Percentiles rank a stretch among this genome's conserved stretches.
These are phyloP conservation scores for Tuber melanosporum DNA, from an alignment of 495 filamentous ascomycete species.

Conservation along the genomic window DNA sequence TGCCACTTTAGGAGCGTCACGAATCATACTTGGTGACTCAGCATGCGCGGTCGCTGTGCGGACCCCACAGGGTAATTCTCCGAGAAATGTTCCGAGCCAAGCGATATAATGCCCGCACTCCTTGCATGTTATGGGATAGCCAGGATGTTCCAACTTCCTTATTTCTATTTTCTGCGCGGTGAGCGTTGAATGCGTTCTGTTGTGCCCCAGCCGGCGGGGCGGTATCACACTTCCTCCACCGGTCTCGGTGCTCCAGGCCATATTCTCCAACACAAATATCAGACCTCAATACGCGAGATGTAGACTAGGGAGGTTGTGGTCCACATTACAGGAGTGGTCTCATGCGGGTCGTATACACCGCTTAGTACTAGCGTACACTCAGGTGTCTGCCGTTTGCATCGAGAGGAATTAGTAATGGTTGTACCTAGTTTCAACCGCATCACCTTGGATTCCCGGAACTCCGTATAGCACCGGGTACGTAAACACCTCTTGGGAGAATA, in stretches of 20 bases:
- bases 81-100: background rate
- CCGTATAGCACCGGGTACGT: background rate
- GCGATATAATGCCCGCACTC: background rate
- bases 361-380: background rate
- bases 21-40: conserved; percentile 1
- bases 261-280: background rate
- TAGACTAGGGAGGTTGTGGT: background rate
- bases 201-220: background rate
- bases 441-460: background rate
- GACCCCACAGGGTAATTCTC: background rate
- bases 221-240: background rate
- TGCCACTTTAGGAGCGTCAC: background rate
- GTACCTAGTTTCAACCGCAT: background rate
- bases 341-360: background rate
- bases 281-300: background rate
- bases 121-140: background rate
- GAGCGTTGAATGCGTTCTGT: background rate
- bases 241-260: background rate
- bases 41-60: background rate
- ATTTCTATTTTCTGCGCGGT: background rate
- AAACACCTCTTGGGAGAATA: background rate
- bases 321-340: background rate
- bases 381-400: too few species aligned
- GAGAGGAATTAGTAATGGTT: background rate
- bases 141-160: background rate